Percentiles rank a stretch among this genome's conserved stretches.
Conservation (phyloP, 768 basidiomycete species). For the Chiua virens region DNA sequence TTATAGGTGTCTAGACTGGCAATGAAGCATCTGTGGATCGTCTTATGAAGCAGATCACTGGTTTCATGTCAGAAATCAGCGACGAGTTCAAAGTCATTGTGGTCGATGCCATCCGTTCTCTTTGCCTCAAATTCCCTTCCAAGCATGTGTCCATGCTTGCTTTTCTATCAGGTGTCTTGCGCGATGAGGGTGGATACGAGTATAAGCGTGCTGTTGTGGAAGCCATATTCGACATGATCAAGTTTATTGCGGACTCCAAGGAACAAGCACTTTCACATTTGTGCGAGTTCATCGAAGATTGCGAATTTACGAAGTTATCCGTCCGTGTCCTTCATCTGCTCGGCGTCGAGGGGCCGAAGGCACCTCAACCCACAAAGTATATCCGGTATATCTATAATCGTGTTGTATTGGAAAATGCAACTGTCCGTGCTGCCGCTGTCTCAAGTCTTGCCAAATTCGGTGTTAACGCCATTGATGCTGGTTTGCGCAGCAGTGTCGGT, state of each 20-base stretch:
- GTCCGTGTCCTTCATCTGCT: conserved; percentile 95
- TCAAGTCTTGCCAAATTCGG: conserved; percentile 96
- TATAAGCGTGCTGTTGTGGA: conserved; percentile 99
- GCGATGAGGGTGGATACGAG: conserved; percentile 98
- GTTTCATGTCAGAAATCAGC: conserved; percentile 98
- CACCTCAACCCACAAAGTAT: conserved; percentile 96
- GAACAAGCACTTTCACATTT: conserved; percentile 97
- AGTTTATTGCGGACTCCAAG: conserved; percentile 92
- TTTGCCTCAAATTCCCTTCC: conserved; percentile 97
- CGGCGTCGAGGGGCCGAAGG: conserved; percentile 93
- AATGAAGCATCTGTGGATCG: conserved; percentile 99
- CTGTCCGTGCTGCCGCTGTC: conserved; percentile 95
- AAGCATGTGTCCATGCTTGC: conserved; percentile 97
- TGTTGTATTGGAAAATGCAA: conserved; percentile 96
- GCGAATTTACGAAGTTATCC: conserved; percentile 98
- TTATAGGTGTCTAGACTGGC: conserved; percentile 67
- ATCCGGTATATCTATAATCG: conserved; percentile 99
- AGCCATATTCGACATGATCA: conserved; percentile 99
- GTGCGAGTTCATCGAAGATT: conserved; percentile 99
- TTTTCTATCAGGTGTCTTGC: conserved; percentile 93
- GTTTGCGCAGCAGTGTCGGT: conserved; percentile 80
- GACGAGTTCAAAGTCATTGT: conserved; percentile 99
- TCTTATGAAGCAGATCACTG: conserved; percentile 98
- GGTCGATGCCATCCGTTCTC: conserved; percentile 95
- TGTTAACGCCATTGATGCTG: conserved; percentile 76